Conservation (phyloP, 75 land plant species). For the Pinus taeda region DNA sequence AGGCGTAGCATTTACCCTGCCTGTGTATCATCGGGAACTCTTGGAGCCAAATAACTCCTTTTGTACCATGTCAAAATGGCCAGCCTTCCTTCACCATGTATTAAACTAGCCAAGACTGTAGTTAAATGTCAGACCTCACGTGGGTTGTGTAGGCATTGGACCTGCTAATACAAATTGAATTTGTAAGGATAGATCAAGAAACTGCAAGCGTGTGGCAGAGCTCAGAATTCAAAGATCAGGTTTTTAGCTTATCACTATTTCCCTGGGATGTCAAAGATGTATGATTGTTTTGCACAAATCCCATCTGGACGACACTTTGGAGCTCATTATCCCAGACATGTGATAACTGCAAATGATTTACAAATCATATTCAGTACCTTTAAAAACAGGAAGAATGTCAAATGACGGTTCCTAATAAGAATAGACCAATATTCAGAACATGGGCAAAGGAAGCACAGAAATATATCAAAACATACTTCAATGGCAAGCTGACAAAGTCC, state of each 20-base stretch:
- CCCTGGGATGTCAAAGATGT: slow-evolving; percentile 23
- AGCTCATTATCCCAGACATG: slow-evolving; percentile 75
- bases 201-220: neutral
- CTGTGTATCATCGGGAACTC: neutral
- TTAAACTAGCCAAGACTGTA: neutral
- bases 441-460: neutral
- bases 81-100: neutral
- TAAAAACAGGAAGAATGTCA: neutral
- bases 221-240: neutral
- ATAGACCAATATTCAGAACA: too few species aligned
- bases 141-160: slow-evolving; percentile 6
- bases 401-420: neutral
- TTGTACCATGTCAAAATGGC: neutral
- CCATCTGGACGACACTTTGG: slow-evolving; percentile 75
- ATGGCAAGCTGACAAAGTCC: neutral
- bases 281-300: slow-evolving; percentile 40
- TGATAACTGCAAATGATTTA: slow-evolving; percentile 37
- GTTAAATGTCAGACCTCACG: slow-evolving; percentile 1
- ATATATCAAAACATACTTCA: neutral
- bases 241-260: slow-evolving; percentile 24
- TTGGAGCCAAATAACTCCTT: slow-evolving; percentile 4
- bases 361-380: neutral
- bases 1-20: neutral
- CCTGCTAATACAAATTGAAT: neutral
- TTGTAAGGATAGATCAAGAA: neutral